phyloP scores from a whole-genome alignment of 768 basidiomycete genomes.

The Gloeopeniophorella convolvens region DNA sequence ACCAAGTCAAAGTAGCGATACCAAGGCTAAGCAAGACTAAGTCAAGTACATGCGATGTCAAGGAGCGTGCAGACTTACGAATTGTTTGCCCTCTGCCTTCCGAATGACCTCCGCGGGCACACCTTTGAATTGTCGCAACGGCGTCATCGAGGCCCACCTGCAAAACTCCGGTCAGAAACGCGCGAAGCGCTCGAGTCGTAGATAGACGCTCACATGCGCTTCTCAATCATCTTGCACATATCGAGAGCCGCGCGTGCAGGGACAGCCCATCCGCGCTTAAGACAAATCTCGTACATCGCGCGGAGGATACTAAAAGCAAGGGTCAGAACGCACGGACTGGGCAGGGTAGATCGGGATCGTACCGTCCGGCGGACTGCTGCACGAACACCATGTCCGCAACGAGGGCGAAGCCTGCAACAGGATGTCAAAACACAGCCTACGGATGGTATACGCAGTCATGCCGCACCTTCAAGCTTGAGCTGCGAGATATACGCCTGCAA shows the following conservation, averaged over 20 bases:
- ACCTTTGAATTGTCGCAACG: conserved; percentile 91
- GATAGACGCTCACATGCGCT: conserved; percentile 53
- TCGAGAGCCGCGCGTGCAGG: conserved; percentile 88
- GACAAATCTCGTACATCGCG: conserved; percentile 95
- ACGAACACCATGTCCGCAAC: conserved; percentile 95
- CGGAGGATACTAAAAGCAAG: conserved; percentile 63
- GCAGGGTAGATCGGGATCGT: conserved; percentile 18
- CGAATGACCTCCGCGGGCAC: conserved; percentile 79
- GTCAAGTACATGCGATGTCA: background rate
- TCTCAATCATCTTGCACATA: conserved; percentile 94
- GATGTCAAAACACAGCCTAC: background rate
- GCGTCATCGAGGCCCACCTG: conserved; percentile 98
- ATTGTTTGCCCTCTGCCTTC: conserved; percentile 96
- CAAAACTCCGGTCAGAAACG: background rate
- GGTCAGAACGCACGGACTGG: conserved; percentile 3
- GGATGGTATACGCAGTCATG: conserved; percentile 5
- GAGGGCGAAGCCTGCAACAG: conserved; percentile 62
- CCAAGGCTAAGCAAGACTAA: conserved; percentile 62
- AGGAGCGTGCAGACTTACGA: conserved; percentile 45
- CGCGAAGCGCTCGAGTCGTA: too few species aligned
- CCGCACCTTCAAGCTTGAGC: conserved; percentile 82
- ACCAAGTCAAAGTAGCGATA: conserved; percentile 93
- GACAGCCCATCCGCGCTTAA: conserved; percentile 96
- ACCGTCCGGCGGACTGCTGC: conserved; percentile 94
- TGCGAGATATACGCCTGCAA: conserved; percentile 93